Base-by-base conservation (phyloP, 2,329 filamentous ascomycete genomes). In the Cladophialophora exuberans region DNA sequence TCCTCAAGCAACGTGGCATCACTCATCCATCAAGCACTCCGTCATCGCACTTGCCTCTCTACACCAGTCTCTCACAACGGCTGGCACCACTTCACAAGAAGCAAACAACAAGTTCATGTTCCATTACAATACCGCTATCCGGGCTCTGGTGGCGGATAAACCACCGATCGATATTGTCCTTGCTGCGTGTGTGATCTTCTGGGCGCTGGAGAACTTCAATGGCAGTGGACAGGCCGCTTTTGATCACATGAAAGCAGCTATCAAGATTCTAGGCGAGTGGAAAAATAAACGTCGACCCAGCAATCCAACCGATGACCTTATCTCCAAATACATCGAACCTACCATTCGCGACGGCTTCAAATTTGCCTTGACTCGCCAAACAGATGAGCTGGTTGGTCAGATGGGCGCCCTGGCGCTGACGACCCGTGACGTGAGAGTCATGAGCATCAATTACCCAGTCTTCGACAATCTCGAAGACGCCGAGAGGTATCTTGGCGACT, bases 231-330 rank as follows among this genome's bases (percentile, higher is more conserved):
- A 60, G 15, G 38, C 47, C 7, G 51, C 58, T 6, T 28, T 52
- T 15, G 51, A 55, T 35, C 58, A 60, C 28, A 52, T 60, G 50
- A 53, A 60, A 26, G 58, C 58, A 3, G 58, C 58, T 4, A 39
- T 57, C 46, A 60, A 60, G 35, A 60, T 60, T 28, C 52, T 60
- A 3, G 54, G 54, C 10, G 58, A 60, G 33, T 57, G 56, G 54
- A 60, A 60, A 46, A 36, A 46, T 18, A 57, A 48, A 22, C 30
- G 20, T 18, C 41, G 52, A 20, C 25, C 41, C n/a, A 45, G 49
- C 17, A 43, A 54, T 20, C 45, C 54, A 5, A 31, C 50, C 23
- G 33, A 57, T 38, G 54, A 54, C 35, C 42, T 57, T 17, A 60
- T 60, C 44, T 47, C 51, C 6, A 52, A 39, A 18, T 52, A 60